A percentile compares a stretch with the other conserved stretches of the same genome.
Evolutionary conservation across 2,329 filamentous ascomycete species (phyloP).

Genomic region (Cercospora brassicicola): DNA sequence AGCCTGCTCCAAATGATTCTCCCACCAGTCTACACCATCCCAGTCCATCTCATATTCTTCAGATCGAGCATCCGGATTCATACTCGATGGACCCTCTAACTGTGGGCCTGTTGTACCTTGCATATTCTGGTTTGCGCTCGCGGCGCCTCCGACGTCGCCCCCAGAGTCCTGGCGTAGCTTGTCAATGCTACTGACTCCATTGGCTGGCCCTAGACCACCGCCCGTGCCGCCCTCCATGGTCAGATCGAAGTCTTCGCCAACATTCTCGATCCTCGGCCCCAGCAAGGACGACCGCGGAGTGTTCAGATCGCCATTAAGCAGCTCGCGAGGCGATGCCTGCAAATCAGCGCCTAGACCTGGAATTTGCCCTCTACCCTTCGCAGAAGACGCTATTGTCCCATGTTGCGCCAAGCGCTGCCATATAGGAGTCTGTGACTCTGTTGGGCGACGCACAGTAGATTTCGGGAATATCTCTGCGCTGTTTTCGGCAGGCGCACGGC

Average conservation of each 20-base stretch:
- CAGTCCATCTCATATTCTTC: background rate
- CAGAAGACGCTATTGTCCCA: background rate
- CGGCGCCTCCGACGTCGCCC: background rate
- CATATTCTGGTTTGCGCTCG: background rate
- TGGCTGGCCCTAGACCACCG: background rate
- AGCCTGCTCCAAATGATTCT: background rate
- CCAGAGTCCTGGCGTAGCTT: conserved; percentile 3
- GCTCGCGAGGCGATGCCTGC: background rate
- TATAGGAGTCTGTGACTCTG: background rate
- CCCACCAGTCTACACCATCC: background rate
- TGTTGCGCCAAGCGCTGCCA: conserved; percentile 7
- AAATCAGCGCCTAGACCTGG: background rate
- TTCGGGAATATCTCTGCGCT: background rate
- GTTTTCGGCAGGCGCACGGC: background rate
- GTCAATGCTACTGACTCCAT: background rate
- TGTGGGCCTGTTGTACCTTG: background rate
- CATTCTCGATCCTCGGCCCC: background rate
- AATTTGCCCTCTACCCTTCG: conserved; percentile 1
- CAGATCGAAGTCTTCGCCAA: conserved; percentile 12
- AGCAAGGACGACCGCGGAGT: background rate
- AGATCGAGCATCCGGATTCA: background rate
- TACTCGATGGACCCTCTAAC: background rate
- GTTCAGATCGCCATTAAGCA: background rate
- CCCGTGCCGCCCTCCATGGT: background rate
- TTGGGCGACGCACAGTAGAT: background rate